Evolutionary conservation across 306 rosid species (phyloP), one percentile per base, ranked within the genome.

Genomic region (Crotalaria pallida): DNA sequence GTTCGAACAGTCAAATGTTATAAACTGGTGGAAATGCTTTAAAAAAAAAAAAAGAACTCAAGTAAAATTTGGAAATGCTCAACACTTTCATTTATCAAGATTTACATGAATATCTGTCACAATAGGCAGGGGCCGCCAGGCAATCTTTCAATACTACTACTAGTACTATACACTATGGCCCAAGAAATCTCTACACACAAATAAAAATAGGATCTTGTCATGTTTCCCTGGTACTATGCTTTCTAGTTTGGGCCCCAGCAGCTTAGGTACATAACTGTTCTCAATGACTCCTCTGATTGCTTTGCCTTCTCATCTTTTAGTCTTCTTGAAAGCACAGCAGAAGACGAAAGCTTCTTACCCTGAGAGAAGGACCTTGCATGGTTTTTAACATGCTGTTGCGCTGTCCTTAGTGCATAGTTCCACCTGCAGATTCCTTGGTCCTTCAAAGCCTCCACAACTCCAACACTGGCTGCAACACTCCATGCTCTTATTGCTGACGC

Each of bases 251-350:
- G 36, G 6, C 36, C 36, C 36, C 82, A 78, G 16, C 89, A 88
- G 67, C 89, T 88, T 45, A 86, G 72, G 69, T 88, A 88, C 91
- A 86, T 84, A 43, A 88, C 88, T 0, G 63, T 81, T 21, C 84
- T 80, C 0, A 84, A 51, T 6, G 89, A 86, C 60, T 86, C 96
- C 31, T 86, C 92, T 18, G 96, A 84, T 6, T 76, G 75, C 61
- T 82, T 86, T 8, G 58, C 45, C 45, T 83, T 71, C 21, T 74
- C 82, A 3, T 81, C 82, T 45, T 76, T 72, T 4, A 87, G 2
- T n/a, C 53, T 60, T 27, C 5, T 27, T 4, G 31, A 27, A 27
- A 27, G 5, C 31, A 27, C 31, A 27, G 31, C 31, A 27, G 31
- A 27, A 27, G 31, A 27, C 5, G 31, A 27, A 27, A 27, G 31